phyloP scores from a whole-genome alignment of 495 filamentous ascomycete genomes.

The Hypomontagnella submonticulosa region DNA sequence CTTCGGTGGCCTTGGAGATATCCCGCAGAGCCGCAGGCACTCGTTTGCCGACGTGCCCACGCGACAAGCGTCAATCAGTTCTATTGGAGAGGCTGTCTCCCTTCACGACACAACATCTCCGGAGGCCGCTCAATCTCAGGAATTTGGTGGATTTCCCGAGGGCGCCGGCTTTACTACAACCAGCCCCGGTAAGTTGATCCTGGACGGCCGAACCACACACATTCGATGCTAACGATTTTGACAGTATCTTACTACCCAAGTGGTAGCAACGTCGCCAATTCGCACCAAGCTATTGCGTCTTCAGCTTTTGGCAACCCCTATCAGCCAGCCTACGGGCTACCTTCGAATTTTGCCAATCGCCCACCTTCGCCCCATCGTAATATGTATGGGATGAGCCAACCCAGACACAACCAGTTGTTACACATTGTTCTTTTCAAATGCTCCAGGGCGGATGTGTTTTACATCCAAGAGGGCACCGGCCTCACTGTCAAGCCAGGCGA shows the following conservation, averaged over 20 bases:
- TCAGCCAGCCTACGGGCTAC: constrained; percentile 57
- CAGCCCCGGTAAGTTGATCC: constrained; percentile 51
- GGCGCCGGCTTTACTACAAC: constrained; percentile 44
- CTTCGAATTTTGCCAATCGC: constrained; percentile 66
- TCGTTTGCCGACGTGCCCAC: constrained; percentile 91
- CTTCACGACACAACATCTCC: constrained; percentile 56
- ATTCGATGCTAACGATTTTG: constrained; percentile 41
- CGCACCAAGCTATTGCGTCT: constrained; percentile 55
- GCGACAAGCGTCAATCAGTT: constrained; percentile 75
- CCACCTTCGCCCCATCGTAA: constrained; percentile 65
- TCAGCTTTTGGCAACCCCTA: constrained; percentile 54
- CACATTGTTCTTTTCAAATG: constrained; percentile 98
- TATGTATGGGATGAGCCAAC: constrained; percentile 72
- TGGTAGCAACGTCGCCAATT: constrained; percentile 37
- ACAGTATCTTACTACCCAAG: constrained; percentile 63
- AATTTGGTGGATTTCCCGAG: constrained; percentile 51
- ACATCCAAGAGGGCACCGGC: constrained; percentile 93
- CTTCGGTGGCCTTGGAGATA: constrained; percentile 75
- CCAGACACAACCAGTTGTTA: constrained; percentile 82
- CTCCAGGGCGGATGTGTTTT: constrained; percentile 92
- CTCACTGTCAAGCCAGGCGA: constrained; percentile 90
- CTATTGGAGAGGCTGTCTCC: constrained; percentile 64
- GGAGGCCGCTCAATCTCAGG: constrained; percentile 53
- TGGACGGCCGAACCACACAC: neutral
- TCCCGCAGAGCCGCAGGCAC: constrained; percentile 89